Base-by-base conservation (phyloP, 2,329 filamentous ascomycete species). In the Pseudogymnoascus sp. region DNA sequence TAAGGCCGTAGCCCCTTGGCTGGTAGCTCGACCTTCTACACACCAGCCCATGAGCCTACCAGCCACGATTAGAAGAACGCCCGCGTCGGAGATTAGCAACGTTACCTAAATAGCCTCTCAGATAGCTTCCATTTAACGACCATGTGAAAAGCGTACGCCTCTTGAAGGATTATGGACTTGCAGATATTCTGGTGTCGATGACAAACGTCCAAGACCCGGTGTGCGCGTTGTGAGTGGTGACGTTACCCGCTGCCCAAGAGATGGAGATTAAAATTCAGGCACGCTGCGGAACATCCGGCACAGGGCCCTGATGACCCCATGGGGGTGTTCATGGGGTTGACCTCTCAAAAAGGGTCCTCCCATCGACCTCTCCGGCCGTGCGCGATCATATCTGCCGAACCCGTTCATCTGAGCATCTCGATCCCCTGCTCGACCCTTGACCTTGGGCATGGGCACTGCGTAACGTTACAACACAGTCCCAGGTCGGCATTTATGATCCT, bases 181-280 rank as follows among this genome's bases (percentile, higher is more conserved):
- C 47, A 33, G 47, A 8, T 1, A 54, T 33, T 26, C 47, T 17
- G 11, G 26, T 33, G 29, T 54, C 29, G 26, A 54, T 54, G 47
- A 54, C 47, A 11, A 17, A 54, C n/a, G 13, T 54, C 26, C n/a
- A 17, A 31, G 29, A 9, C 9, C 26, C 2, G 26, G 47, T 9
- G 29, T 15, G 47, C 26, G 29, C 9, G 17, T 17, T 54, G n/a
- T 54, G 47, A 54, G 3, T 54, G 47, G 47, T 54, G 47, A 54
- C 29, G 47, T 54, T 54, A 33, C 44, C n/a, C 44, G 26, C 10
- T 50, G 31, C 26, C 24, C 26, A 33, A 17, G 47, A 54, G n/a
- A 54, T 54, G 11, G 47, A 54, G 47, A 54, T 54, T 54, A 54
- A 33, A 33, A 54, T 54, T 15, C 47, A 54, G 47, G 47, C n/a